Evolutionary conservation across 2,329 filamentous ascomycete species (phyloP).

Genomic region (Drechslerella coelobrocha): DNA sequence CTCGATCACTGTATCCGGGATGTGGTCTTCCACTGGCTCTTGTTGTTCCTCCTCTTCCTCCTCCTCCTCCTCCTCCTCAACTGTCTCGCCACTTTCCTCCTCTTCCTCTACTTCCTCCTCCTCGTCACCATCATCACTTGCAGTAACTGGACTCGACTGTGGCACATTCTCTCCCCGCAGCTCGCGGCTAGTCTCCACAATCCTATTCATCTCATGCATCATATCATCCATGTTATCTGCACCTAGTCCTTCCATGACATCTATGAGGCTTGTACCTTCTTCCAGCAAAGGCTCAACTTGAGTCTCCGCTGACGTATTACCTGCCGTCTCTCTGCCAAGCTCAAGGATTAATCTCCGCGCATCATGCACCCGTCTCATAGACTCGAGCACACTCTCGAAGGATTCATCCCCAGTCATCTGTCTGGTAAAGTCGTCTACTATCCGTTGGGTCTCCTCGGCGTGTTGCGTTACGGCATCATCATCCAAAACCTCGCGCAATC

Average conservation of each 20-base stretch:
- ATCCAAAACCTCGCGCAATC: slow-evolving; percentile 18
- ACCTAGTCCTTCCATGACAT: slow-evolving; percentile 19
- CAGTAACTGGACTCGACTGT: background rate
- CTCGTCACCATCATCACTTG: slow-evolving; percentile 1
- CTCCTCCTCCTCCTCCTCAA: slow-evolving; percentile 17
- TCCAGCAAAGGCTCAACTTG: slow-evolving; percentile 14
- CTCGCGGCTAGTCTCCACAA: slow-evolving; percentile 27
- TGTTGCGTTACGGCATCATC: slow-evolving; percentile 12
- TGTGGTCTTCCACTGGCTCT: slow-evolving; percentile 40
- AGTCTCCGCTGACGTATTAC: slow-evolving; percentile 2
- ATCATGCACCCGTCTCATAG: slow-evolving; percentile 31
- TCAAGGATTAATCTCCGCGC: slow-evolving; percentile 31
- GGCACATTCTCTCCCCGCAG: slow-evolving; percentile 4
- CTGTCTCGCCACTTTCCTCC: background rate
- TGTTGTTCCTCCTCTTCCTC: slow-evolving; percentile 42
- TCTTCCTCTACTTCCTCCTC: slow-evolving; percentile 7
- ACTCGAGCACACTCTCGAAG: slow-evolving; percentile 18
- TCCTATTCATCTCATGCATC: slow-evolving; percentile 33
- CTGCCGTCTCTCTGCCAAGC: slow-evolving; percentile 20
- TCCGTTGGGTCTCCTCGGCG: background rate
- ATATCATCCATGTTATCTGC: slow-evolving; percentile 39
- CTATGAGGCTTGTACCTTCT: slow-evolving; percentile 20
- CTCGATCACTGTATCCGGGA: slow-evolving; percentile 32
- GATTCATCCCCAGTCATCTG: slow-evolving; percentile 16
- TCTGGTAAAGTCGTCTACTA: slow-evolving; percentile 8